A percentile compares a stretch with the other conserved stretches of the same genome.
phyloP scores from a whole-genome alignment of 768 basidiomycete genomes.

The Pisolithus sp. region DNA sequence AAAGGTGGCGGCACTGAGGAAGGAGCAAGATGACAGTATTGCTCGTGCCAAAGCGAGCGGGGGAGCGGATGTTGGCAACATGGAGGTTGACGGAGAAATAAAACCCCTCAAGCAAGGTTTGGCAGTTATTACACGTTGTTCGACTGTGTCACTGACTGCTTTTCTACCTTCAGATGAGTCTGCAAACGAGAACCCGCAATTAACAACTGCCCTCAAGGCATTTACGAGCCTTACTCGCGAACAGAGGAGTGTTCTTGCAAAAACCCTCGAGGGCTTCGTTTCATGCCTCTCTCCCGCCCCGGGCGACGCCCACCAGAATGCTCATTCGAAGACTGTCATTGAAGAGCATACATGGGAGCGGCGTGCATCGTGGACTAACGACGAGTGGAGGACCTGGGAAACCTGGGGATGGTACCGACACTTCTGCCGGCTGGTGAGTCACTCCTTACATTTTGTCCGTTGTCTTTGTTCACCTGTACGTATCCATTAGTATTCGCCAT shows the following conservation, averaged over 20 bases:
- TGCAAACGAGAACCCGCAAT: conserved; percentile 55
- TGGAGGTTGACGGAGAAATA: conserved; percentile 71
- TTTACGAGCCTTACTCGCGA: conserved; percentile 68
- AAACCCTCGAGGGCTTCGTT: conserved; percentile 74
- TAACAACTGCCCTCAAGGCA: conserved; percentile 70
- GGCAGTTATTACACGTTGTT: neutral
- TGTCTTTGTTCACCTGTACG: neutral
- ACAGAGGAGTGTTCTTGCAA: conserved; percentile 65
- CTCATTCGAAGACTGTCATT: conserved; percentile 50
- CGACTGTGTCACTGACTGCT: neutral
- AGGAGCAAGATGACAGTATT: conserved; percentile 83
- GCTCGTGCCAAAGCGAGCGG: conserved; percentile 67
- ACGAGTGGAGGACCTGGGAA: conserved; percentile 81
- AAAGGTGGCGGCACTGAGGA: conserved; percentile 67
- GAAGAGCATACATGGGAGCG: conserved; percentile 64
- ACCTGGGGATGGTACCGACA: conserved; percentile 91
- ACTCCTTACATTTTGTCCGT: conserved; percentile 4
- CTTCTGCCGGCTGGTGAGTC: conserved; percentile 71
- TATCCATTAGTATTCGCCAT: conserved; percentile 62
- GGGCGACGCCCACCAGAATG: conserved; percentile 41
- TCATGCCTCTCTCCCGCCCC: conserved; percentile 46
- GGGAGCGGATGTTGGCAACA: conserved; percentile 41
- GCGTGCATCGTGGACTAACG: conserved; percentile 60
- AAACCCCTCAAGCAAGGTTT: conserved; percentile 44
- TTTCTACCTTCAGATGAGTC: conserved; percentile 31